Evolutionary conservation across 2,329 filamentous ascomycete genomes (phyloP), one percentile per base, ranked within the genome.

Genomic region (Diaporthe citrichinensis): DNA sequence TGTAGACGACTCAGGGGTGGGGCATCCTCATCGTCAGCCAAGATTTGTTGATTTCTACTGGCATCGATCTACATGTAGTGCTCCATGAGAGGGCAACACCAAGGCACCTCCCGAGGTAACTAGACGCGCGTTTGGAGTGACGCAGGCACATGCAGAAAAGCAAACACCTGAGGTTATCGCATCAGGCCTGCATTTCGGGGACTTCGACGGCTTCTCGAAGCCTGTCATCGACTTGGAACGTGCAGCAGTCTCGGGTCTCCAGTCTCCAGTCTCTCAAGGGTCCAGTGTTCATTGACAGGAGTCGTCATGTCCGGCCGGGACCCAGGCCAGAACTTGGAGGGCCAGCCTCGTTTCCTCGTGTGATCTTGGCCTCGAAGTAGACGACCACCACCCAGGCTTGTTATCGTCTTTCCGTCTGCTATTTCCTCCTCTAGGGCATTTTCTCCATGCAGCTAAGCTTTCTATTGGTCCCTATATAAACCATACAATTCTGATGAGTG

Each of bases 311-410:
- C 14, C 23, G 62, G 44, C 61, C 62, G 58, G 61, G 51, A 44
- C 58, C 58, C 46, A 72, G 67, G 36, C 20, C 39, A 65, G 39
- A 58, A 49, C 28, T 59, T 69, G 62, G 57, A 72, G 41, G 49
- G 34, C 25, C 39, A 41, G 58, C 46, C 74, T 58, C 28, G 20
- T 36, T 46, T 39, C 58, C 71, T 69, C 71, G 46, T 72, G 61
- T 72, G 68, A 23, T 53, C 51, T 31, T 49, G 71, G 9, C 51
- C 25, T 73, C 59, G 61, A 72, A 73, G 73, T 72, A 75, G 73
- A 49, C 34, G 49, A 10, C 31, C 17, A 31, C 46, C 39, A 34
- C 44, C 34, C n/a, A 23, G 58, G 25, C 34, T 65, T 73, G 34
- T 61, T 46, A 49, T 55, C 23, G n/a, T 55, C n/a, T 28, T 67